phyloP scores from a whole-genome alignment of 2,329 filamentous ascomycete species.

The Phyllosticta citrichinensis region DNA sequence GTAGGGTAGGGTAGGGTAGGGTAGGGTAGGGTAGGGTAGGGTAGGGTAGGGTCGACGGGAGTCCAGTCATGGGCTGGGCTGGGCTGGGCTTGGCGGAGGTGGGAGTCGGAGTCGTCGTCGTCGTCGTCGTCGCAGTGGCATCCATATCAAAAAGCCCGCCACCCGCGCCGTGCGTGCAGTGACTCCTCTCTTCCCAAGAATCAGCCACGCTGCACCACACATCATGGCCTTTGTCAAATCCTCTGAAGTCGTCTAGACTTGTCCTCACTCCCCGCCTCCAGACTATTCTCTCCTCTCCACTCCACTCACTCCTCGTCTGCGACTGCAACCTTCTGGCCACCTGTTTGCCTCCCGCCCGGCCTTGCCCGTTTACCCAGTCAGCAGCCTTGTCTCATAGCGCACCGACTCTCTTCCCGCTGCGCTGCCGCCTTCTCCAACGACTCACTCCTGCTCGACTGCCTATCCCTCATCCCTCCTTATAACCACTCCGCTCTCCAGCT shows the following conservation, averaged over 20 bases:
- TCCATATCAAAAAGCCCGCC: slow-evolving; percentile 9
- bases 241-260: slow-evolving; percentile 6
- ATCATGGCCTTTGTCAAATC: slow-evolving; percentile 3
- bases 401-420: slow-evolving; percentile 8
- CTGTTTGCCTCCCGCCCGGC: slow-evolving; percentile 2
- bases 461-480: slow-evolving; percentile 14
- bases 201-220: background rate
- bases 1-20: background rate
- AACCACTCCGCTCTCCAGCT: slow-evolving; percentile 11
- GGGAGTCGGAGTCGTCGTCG: too few species aligned
- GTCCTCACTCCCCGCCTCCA: background rate
- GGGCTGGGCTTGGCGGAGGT: too few species aligned
- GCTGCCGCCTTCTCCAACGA: slow-evolving; percentile 16
- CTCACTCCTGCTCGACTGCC: slow-evolving; percentile 14
- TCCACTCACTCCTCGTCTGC: background rate
- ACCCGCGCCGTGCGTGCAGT: background rate
- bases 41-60: background rate
- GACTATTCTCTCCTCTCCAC: background rate
- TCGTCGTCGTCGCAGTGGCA: background rate
- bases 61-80: background rate
- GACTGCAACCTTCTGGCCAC: slow-evolving; percentile 1
- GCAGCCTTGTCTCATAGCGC: slow-evolving; percentile 10
- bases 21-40: background rate
- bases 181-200: background rate
- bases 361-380: slow-evolving; percentile 9